Evolutionary conservation across 768 basidiomycete genomes (phyloP).

Genomic region (Lentinula edodes): DNA sequence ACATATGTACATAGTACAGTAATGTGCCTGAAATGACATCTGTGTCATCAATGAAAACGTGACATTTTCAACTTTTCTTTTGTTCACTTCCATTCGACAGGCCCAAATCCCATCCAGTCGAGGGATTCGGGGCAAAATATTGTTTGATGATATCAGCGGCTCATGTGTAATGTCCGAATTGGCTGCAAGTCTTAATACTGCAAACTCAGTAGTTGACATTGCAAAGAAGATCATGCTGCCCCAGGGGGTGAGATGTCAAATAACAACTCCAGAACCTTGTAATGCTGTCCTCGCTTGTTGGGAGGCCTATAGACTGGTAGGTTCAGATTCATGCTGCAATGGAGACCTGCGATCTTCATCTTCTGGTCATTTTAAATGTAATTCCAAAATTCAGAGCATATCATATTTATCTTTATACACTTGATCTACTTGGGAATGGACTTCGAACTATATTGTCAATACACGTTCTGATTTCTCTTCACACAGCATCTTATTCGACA

Average conservation of each 20-base stretch:
- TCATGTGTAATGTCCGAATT: slow-evolving; percentile 3
- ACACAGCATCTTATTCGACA: neutral
- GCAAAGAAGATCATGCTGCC: neutral
- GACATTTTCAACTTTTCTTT: neutral
- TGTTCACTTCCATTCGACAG: neutral
- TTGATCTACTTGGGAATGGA: neutral
- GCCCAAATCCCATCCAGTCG: neutral
- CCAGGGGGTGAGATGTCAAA: neutral
- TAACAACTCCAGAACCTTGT: neutral
- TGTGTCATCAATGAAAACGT: neutral
- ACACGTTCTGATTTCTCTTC: neutral
- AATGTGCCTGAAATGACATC: no score
- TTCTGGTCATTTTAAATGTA: neutral
- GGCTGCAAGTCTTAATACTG: neutral
- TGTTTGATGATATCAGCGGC: no score
- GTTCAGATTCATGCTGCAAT: neutral
- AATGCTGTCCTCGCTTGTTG: neutral
- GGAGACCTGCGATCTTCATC: neutral
- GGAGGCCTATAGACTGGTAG: slow-evolving; percentile 1
- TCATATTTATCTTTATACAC: neutral
- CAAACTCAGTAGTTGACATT: neutral
- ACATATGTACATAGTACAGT: no score
- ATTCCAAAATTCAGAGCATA: no score
- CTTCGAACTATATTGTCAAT: neutral
- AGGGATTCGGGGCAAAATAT: neutral